A percentile compares a stretch with the other conserved stretches of the same genome.
These are phyloP conservation scores for Apiospora sp. DNA, from an alignment of 2,329 filamentous ascomycete genomes.

Conservation along the genomic window DNA sequence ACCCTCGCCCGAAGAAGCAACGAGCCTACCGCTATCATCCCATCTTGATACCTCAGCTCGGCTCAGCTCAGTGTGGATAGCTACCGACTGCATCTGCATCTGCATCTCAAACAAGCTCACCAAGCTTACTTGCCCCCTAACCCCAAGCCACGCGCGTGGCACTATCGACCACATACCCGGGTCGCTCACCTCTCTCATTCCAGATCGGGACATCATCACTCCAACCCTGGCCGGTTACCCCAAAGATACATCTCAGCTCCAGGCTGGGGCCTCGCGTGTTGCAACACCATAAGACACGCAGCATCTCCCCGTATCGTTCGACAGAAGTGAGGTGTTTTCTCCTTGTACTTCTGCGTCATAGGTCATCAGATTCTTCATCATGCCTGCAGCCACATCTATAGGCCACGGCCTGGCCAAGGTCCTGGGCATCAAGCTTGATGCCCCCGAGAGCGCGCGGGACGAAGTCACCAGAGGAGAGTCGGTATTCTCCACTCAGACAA, in stretches of 20 bases:
- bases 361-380: slow-evolving; percentile 31
- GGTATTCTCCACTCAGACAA: slow-evolving; percentile 74
- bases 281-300: neutral
- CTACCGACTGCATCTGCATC: neutral
- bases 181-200: slow-evolving; percentile 17
- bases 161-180: slow-evolving; percentile 27
- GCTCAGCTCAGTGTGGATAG: neutral
- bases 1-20: slow-evolving; percentile 13
- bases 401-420: slow-evolving; percentile 79
- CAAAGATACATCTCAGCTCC: neutral
- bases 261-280: slow-evolving; percentile 9
- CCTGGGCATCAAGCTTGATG: slow-evolving; percentile 82
- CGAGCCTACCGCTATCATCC: neutral
- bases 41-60: slow-evolving; percentile 1
- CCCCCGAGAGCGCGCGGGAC: slow-evolving; percentile 66
- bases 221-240: slow-evolving; percentile 4
- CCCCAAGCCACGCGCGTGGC: slow-evolving; percentile 24
- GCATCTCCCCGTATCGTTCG: neutral
- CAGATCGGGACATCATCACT: slow-evolving; percentile 14
- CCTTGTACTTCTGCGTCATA: neutral
- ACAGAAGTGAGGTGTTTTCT: neutral
- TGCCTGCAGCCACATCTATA: slow-evolving; percentile 61
- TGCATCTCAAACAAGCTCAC: neutral
- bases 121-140: slow-evolving; percentile 23
- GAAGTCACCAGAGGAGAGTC: slow-evolving; percentile 81